Evolutionary conservation across 2,329 filamentous ascomycete genomes (phyloP), one percentile per base, ranked within the genome.

Genomic region (Sarocladiaceae sp.): DNA sequence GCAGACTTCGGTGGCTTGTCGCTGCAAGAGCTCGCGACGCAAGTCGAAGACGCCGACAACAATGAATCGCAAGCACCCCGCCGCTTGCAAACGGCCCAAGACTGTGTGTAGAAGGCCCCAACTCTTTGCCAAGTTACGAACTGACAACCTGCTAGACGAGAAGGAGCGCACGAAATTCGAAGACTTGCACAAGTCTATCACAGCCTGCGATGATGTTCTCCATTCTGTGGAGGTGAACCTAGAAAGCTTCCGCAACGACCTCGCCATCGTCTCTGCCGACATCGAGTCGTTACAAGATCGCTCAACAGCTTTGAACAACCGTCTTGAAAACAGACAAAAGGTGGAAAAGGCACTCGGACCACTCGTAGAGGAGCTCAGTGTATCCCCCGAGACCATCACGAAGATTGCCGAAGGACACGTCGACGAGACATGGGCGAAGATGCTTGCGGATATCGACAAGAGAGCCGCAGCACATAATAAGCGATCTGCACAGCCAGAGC

Each of bases 211-310:
- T 69, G 88, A 96, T 65, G 90, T 97, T 49, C 79, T 97, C 42
- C 88, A 86, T 68, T 96, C 92, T 0, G 94, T 99, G 52, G 93
- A 99, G 71, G 85, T 83, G 28, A 97, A 97, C 66, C 77, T 99
- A 51, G 88, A 88, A 33, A 93, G 86, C 66, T 99, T 99, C 65
- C 91, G 95, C 65, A 88, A 91, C 55, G 95, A 99, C 67, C 81
- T 99, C 11, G 93, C 90, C 8, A 82, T 84, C 13, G 94, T 99
- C 12, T 97, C 94, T 1, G 87, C 91, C 6, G 94, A 99, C 66
- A 99, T 99, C 50, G 94, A 99, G 70, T 91, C 86, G 2, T 73
- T 99, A 36, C 94, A 99, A 71, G 85, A 87, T 50, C 84, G 94
- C 44, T 99, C 94, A 0, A 81, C 86, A 11, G 84, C 87, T 7